Conservation (phyloP, 2,329 filamentous ascomycete genomes). For the Chlorencoelia australis region DNA sequence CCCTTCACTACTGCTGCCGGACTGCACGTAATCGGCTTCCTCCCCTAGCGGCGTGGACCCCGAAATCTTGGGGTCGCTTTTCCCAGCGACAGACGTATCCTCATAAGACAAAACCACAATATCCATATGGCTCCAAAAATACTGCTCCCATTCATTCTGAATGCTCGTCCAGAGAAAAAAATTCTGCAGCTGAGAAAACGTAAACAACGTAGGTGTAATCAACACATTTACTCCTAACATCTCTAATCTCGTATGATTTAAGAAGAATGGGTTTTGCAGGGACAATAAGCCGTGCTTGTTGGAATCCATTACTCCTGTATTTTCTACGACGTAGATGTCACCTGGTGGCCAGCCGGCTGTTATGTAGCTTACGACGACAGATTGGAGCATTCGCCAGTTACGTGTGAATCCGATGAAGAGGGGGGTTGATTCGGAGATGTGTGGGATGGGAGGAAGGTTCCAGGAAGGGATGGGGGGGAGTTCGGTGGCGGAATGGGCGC, state of each 20-base stretch:
- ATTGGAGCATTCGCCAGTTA: slow-evolving; percentile 44
- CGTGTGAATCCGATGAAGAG: slow-evolving; percentile 51
- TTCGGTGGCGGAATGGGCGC: slow-evolving; percentile 16
- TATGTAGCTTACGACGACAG: slow-evolving; percentile 46
- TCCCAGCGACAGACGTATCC: slow-evolving; percentile 13
- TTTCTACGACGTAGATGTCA: slow-evolving; percentile 49
- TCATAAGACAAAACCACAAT: slow-evolving; percentile 38
- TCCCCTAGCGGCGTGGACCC: slow-evolving; percentile 6
- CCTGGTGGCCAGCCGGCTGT: slow-evolving; percentile 47
- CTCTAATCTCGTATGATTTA: slow-evolving; percentile 40
- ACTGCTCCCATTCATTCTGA: slow-evolving; percentile 35
- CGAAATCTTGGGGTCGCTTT: not conserved
- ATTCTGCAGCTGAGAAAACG: slow-evolving; percentile 46
- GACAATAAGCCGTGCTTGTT: slow-evolving; percentile 39
- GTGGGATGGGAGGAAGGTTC: slow-evolving; percentile 33
- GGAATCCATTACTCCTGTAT: slow-evolving; percentile 45
- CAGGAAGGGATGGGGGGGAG: slow-evolving; percentile 35
- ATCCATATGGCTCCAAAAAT: slow-evolving; percentile 50
- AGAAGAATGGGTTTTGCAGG: slow-evolving; percentile 45
- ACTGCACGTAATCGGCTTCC: slow-evolving; percentile 7
- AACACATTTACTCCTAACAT: slow-evolving; percentile 43
- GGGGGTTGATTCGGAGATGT: slow-evolving; percentile 36
- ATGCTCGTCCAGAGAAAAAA: slow-evolving; percentile 39
- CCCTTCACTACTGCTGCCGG: slow-evolving; percentile 28
- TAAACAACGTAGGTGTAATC: slow-evolving; percentile 40